Percentiles rank a stretch among this genome's conserved stretches.
Evolutionary conservation across 2,329 filamentous ascomycete species (phyloP).

Genomic region (Clonostachys byssicola): DNA sequence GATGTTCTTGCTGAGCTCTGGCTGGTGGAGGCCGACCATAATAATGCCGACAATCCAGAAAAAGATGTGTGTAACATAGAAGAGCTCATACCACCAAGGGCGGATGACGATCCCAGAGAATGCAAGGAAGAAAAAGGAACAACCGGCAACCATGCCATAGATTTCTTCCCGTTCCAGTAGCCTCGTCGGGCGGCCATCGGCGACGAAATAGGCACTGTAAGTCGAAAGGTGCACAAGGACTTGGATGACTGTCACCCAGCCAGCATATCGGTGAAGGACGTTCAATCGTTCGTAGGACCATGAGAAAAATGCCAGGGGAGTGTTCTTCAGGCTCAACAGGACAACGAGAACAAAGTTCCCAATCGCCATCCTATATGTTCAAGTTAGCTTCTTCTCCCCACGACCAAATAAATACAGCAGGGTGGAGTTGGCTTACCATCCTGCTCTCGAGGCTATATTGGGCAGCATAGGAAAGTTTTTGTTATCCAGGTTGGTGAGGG

Average conservation of each 20-base stretch:
- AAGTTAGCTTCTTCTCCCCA: not conserved
- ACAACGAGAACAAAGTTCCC: slow-evolving; percentile 46
- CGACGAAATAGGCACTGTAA: slow-evolving; percentile 35
- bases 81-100: slow-evolving; percentile 48
- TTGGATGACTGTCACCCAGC: slow-evolving; percentile 40
- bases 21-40: slow-evolving; percentile 46
- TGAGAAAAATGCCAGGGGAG: slow-evolving; percentile 45
- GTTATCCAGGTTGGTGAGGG: slow-evolving; percentile 25
- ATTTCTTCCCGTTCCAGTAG: slow-evolving; percentile 33
- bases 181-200: slow-evolving; percentile 13
- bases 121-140: slow-evolving; percentile 37
- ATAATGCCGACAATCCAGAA: slow-evolving; percentile 45
- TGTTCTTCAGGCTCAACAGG: slow-evolving; percentile 54
- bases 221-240: slow-evolving; percentile 39
- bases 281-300: slow-evolving; percentile 58
- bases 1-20: slow-evolving; percentile 33
- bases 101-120: slow-evolving; percentile 36
- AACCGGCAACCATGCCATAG: slow-evolving; percentile 41
- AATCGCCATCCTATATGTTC: slow-evolving; percentile 25
- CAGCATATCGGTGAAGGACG: slow-evolving; percentile 48
- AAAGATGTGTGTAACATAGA: slow-evolving; percentile 46
- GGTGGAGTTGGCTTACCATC: slow-evolving; percentile 22
- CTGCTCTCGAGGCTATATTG: slow-evolving; percentile 30
- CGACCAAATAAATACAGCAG: not conserved
- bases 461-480: slow-evolving; percentile 16